Base-by-base conservation (phyloP, 2,329 filamentous ascomycete genomes). In the Ascochyta lentis region DNA sequence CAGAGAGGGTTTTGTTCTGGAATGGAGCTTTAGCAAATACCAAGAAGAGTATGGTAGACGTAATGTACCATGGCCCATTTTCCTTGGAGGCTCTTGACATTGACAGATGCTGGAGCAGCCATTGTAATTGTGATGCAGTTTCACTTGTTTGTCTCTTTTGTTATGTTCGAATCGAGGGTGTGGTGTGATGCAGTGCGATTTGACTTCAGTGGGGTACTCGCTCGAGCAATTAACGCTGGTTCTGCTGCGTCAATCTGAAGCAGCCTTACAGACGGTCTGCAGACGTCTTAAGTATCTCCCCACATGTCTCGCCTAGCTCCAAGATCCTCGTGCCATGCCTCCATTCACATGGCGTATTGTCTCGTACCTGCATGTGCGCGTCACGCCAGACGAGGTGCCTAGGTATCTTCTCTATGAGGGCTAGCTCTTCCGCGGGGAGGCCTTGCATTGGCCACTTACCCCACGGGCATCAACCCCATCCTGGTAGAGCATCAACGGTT, bases 1-100 rank as follows among this genome's bases (percentile, higher is more conserved):
- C 87, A 56, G 90, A 92, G 64, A 92, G 80, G 59, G 79, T 77
- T 73, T 90, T 89, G 83, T 95, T 93, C 91, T 94, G 69, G 2
- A 16, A 6, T n/a, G 40, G 13, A 4, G 27, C 34, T 43, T 59
- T 38, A 56, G 44, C 47, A 33, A 35, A 29, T 33, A 34, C 12
- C 29, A 13, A 16, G 16, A 29, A 19, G 3, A 16, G 47, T 16
- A 54, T n/a, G n/a, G 33, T 15, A 43, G 37, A 37, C 23, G 35
- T 22, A 22, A 58, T 62, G 19, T 67, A 77, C 75, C 58, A 78
- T 72, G 44, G 70, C 29, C 73, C 74, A 78, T 65, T 71, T 73
- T 5, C 75, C 76, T n/a, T 69, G 67, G 7, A 77, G 65, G 40
- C 73, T 66, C 34, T 70, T 71, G 42, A 76, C 66, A n/a, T 66